A percentile compares a stretch with the other conserved stretches of the same genome.
phyloP scores from a whole-genome alignment of 768 basidiomycete genomes.

The Mycena alexandri region DNA sequence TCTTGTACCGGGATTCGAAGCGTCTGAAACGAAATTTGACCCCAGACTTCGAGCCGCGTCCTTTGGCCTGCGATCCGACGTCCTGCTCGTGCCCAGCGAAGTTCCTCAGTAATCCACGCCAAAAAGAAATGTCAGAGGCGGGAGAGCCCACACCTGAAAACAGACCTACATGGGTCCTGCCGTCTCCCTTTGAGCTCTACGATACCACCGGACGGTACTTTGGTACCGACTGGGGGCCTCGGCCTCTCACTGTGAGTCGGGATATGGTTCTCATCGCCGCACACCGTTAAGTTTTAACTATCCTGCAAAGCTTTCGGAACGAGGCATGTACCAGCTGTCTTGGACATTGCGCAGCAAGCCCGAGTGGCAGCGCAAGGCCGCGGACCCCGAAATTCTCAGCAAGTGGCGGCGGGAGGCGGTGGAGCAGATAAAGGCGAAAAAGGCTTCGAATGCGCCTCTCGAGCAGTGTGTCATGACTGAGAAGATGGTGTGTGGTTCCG shows the following conservation, averaged over 20 bases:
- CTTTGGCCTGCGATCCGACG: too few species aligned
- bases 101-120: too few species aligned
- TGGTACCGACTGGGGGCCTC: background rate
- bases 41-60: too few species aligned
- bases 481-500: slow-evolving; percentile 10
- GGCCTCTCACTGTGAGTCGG: background rate
- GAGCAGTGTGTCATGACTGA: background rate
- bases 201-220: background rate
- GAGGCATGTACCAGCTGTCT: slow-evolving; percentile 20
- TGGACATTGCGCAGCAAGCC: slow-evolving; percentile 31
- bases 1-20: too few species aligned
- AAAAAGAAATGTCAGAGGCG: too few species aligned
- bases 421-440: slow-evolving; percentile 5
- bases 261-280: slow-evolving; percentile 9
- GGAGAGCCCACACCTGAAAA: background rate
- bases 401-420: slow-evolving; percentile 31
- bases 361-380: slow-evolving; percentile 19
- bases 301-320: slow-evolving; percentile 31
- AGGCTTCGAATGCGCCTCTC: background rate
- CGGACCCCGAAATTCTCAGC: slow-evolving; percentile 20
- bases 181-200: background rate
- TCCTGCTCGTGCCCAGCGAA: too few species aligned
- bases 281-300: too few species aligned
- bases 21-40: too few species aligned
- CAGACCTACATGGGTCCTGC: background rate